Base-by-base conservation (phyloP, 129 eudicot genomes). In the Erigeron canadensis region DNA sequence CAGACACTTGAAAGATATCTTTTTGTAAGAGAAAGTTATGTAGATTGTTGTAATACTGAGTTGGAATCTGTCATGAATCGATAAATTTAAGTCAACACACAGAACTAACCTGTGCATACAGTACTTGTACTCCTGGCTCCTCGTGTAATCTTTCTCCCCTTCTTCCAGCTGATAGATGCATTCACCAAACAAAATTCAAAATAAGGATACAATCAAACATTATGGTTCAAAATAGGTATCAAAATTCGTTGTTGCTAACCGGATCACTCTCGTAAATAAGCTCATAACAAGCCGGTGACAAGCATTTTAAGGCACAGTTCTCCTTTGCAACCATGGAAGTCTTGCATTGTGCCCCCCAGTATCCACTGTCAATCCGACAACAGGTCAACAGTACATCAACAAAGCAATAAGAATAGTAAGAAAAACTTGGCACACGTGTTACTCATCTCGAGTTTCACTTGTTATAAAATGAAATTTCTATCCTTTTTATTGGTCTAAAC, bases 261-360 rank as follows among this genome's bases (percentile, higher is more conserved):
- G 98, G 98, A 85, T 93, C 98, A 64, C 98, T 83, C 75, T 87
- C 92, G 68, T 93, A 93, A 65, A 93, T 81, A 44, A 89, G 85
- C 84, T 85, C 96, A 81, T 84, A 93, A 76, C 98, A 93, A 63
- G 81, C 44, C 5, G 96, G 98, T 5, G 98, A 93, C 62, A 89
- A 75, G 75, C 98, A 93, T 75, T 70, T 61, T 74, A 93, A 77
- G 12, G 96, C 96, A 63, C 98, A 93, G 73, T 93, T 93, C 84
- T 93, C 98, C 77, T 85, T 89, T 9, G 88, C 92, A 70, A 89
- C 85, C 78, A 72, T 76, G 6, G 98, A 87, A 55, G 88, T 67
- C 81, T 80, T 84, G 92, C 98, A 93, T 19, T 84, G 84, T 60
- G 63, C n/a, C 57, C 98, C 98, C 98, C 98, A 93, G 12, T 83